Percentiles rank a stretch among this genome's conserved stretches.
phyloP scores from a whole-genome alignment of 2,329 filamentous ascomycete species.

The Pestalotiopsis fici region DNA sequence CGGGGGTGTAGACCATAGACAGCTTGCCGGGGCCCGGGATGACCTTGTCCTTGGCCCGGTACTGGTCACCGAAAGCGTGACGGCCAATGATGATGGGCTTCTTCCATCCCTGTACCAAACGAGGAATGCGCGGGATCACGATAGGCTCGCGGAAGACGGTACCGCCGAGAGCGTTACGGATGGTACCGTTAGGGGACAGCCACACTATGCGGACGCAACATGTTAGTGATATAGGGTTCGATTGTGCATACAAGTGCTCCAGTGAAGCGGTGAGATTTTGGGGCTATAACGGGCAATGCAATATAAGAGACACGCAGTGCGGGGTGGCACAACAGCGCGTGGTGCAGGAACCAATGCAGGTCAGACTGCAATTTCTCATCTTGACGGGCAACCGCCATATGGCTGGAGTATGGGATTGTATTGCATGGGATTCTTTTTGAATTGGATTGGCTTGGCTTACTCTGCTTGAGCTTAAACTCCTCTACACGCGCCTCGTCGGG shows the following conservation, averaged over 20 bases:
- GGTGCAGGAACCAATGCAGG: conserved; percentile 18
- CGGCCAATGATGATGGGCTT: conserved; percentile 99
- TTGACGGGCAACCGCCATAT: background rate
- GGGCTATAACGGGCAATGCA: background rate
- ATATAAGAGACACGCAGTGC: background rate
- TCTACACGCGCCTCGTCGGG: conserved; percentile 95
- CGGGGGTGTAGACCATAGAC: conserved; percentile 92
- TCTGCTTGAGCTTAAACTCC: conserved; percentile 99
- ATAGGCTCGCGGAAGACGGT: conserved; percentile 99
- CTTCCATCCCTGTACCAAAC: conserved; percentile 95
- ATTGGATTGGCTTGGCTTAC: conserved; percentile 47
- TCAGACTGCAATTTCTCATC: conserved; percentile 14
- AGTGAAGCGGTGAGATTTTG: background rate
- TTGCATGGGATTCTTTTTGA: no score
- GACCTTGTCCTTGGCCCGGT: conserved; percentile 92
- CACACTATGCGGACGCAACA: conserved; percentile 66
- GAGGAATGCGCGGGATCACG: conserved; percentile 89
- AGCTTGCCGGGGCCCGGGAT: conserved; percentile 83
- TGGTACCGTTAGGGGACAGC: conserved; percentile 95
- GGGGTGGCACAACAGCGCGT: background rate
- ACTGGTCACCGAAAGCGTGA: conserved; percentile 98
- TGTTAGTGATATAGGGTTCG: conserved; percentile 8
- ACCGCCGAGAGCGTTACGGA: conserved; percentile 76
- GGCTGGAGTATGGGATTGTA: background rate
- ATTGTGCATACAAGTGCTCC: background rate